Conservation (phyloP, 257 asterid species). For the Jacaranda copaia region DNA sequence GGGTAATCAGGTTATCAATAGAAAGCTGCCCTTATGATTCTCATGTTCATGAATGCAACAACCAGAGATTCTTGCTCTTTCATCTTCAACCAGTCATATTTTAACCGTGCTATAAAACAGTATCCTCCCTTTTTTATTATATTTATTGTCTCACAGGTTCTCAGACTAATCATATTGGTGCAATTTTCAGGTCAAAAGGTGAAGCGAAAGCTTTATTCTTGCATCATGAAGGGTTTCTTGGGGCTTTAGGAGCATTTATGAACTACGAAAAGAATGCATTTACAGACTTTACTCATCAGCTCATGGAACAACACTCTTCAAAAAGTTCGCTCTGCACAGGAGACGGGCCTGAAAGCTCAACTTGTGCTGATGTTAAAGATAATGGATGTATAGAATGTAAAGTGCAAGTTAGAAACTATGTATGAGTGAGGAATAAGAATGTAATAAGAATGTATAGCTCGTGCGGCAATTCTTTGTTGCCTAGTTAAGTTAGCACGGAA, state of each 20-base stretch:
- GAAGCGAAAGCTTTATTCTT: constrained; percentile 90
- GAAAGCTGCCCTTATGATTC: neutral
- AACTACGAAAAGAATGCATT: constrained; percentile 55
- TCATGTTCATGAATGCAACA: no score
- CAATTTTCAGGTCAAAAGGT: constrained; percentile 80
- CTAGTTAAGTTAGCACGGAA: constrained; percentile 18
- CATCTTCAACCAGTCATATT: neutral
- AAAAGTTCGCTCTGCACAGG: constrained; percentile 36
- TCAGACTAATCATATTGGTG: neutral
- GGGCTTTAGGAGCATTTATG: constrained; percentile 85
- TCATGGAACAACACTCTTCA: constrained; percentile 38
- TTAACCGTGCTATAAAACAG: neutral
- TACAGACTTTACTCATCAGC: constrained; percentile 41
- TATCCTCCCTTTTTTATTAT: neutral
- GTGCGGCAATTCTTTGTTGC: constrained; percentile 36
- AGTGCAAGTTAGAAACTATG: constrained; percentile 47
- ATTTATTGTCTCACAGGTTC: neutral
- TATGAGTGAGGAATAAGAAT: constrained; percentile 1
- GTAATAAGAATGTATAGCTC: neutral
- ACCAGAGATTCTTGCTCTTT: neutral
- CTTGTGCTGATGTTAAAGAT: constrained; percentile 45
- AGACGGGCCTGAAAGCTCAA: constrained; percentile 46
- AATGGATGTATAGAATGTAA: constrained; percentile 59
- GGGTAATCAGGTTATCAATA: no score
- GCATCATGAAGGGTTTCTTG: constrained; percentile 87